Evolutionary conservation across 305 asterid species (phyloP), one percentile per base, ranked within the genome.

Genomic region (Petunia hybrid): DNA sequence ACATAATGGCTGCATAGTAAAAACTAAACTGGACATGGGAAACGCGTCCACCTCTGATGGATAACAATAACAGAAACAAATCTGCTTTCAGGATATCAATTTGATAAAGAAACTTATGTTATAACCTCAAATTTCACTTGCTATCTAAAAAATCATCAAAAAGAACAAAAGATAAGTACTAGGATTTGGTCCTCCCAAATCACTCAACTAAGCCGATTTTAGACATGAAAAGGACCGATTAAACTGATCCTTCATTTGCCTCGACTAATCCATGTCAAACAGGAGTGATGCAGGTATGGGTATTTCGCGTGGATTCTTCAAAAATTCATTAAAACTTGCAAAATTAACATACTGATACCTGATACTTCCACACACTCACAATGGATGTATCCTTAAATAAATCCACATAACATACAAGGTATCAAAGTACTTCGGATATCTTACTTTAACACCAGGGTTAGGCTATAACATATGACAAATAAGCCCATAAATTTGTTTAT

Each of bases 41-140:
- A 73, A 74, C 38, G 79, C 36, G n/a, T 53, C 79, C n/a, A 74
- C 35, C 48, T 53, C 14, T 55, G 55, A 38, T 1, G 39, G 39
- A 74, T 38, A 45, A 55, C 64, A 70, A 70, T 40, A 74, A 74
- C 65, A 74, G 51, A 38, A 74, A 53, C 16, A 53, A 51, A 35
- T 53, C 48, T 74, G 38, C 51, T 53, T 74, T 39, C 51, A 74
- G 64, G 79, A 53, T 53, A 55, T 74, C 45, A 74, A 38, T 48
- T 53, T 53, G 65, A 53, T 64, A 74, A 74, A 74, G 79, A 53
- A 51, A 41, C 46, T 12, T 1, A 53, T 6, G 51, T 14, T 53
- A 74, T 74, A 74, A 55, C 64, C 65, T 38, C 65, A 55, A 74
- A 53, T 38, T n/a, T 74, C 51, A 53, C 65, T 55, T 51, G 79